A percentile compares a stretch with the other conserved stretches of the same genome.
Evolutionary conservation across 345 rosid species (phyloP).

Genomic region (Raphanus sativus): DNA sequence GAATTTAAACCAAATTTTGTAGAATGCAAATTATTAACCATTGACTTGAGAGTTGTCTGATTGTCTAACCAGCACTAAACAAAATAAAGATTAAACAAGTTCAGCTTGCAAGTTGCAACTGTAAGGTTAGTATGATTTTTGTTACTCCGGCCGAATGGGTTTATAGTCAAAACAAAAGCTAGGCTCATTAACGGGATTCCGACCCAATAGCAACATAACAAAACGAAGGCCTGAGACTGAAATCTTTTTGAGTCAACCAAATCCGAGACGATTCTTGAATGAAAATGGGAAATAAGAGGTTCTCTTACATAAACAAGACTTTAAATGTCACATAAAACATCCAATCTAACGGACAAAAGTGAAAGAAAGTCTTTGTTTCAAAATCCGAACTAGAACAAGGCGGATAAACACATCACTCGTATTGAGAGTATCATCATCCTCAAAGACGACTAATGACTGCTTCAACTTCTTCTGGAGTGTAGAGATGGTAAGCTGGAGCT

Average conservation of each 20-base stretch:
- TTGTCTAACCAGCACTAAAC: background rate
- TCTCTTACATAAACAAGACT: constrained; percentile 25
- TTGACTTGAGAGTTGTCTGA: background rate
- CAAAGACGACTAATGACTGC: constrained; percentile 80
- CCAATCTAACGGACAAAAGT: background rate
- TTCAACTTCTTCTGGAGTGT: constrained; percentile 91
- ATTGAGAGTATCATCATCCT: constrained; percentile 10
- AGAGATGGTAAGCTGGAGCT: constrained; percentile 80
- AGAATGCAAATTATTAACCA: background rate
- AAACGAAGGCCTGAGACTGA: background rate
- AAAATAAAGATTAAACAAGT: background rate
- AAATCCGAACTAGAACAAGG: background rate
- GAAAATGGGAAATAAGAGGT: background rate
- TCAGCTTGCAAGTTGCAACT: too few species aligned
- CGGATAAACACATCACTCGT: background rate
- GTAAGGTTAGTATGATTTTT: background rate
- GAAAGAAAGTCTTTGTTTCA: constrained; percentile 2
- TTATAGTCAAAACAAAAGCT: background rate
- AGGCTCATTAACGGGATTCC: background rate
- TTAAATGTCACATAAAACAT: constrained; percentile 8
- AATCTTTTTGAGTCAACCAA: background rate
- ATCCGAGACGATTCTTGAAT: constrained; percentile 13
- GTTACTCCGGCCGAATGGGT: background rate
- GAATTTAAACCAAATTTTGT: background rate
- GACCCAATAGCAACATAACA: background rate